phyloP scores from a whole-genome alignment of 306 rosid species.

The Inga leiocalycina region DNA sequence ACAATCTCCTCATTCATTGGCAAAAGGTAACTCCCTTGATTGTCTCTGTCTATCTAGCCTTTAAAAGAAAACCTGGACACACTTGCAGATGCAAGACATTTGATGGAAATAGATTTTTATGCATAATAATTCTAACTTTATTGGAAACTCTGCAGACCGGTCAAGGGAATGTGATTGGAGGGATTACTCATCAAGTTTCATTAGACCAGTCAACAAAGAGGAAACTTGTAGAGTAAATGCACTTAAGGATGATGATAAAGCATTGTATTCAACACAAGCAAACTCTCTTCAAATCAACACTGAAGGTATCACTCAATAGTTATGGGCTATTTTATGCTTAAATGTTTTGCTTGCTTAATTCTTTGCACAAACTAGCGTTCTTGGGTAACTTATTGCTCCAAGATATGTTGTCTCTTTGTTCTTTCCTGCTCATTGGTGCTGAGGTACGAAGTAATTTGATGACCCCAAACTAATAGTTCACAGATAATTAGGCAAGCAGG shows the following conservation, averaged over 20 bases:
- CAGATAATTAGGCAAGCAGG: background rate
- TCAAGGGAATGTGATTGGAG: background rate
- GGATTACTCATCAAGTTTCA: background rate
- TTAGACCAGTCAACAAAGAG: background rate
- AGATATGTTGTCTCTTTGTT: background rate
- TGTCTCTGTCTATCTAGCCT: background rate
- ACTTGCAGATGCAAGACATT: background rate
- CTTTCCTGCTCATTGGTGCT: background rate
- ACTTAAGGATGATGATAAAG: slow-evolving; percentile 5
- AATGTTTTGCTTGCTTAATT: background rate
- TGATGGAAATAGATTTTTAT: slow-evolving; percentile 10
- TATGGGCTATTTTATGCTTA: background rate
- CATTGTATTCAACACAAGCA: background rate
- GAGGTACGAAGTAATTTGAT: background rate
- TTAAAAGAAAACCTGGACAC: background rate
- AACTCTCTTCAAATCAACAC: background rate
- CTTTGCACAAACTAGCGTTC: background rate
- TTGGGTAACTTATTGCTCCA: background rate
- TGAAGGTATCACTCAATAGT: slow-evolving; percentile 6
- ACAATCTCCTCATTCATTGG: slow-evolving; percentile 31
- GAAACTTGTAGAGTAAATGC: background rate
- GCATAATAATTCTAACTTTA: background rate
- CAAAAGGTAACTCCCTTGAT: slow-evolving; percentile 42
- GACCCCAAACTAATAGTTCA: background rate
- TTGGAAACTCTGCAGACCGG: background rate